Conservation (phyloP, 148 eudicot genomes). For the Cornus controversa region DNA sequence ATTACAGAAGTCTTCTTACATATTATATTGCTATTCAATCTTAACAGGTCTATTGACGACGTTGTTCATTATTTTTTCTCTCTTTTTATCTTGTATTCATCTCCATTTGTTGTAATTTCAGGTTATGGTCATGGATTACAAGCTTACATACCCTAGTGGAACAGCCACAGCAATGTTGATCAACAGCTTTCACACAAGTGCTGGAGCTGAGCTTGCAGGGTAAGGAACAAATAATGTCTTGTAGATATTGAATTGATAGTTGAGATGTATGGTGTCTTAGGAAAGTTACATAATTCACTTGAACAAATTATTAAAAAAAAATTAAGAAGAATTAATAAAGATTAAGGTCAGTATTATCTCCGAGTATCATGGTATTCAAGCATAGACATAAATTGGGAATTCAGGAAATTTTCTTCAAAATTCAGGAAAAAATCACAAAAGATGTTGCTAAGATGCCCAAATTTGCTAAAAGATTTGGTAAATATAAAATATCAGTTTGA, state of each 20-base stretch:
- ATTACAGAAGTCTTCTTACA: neutral
- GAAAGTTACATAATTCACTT: no score
- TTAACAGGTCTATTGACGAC: neutral
- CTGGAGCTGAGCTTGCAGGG: slow-evolving; percentile 80
- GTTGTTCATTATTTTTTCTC: neutral
- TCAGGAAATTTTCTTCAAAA: no score
- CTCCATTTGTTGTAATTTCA: slow-evolving; percentile 15
- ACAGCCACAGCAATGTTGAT: slow-evolving; percentile 98
- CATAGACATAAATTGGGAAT: neutral
- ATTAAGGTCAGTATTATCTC: no score
- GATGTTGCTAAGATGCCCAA: no score
- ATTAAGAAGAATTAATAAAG: no score
- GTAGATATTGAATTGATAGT: no score
- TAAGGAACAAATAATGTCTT: slow-evolving; percentile 18
- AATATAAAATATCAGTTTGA: neutral
- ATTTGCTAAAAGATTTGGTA: no score
- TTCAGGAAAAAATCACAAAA: no score
- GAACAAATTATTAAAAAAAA: no score
- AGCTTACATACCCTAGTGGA: slow-evolving; percentile 94
- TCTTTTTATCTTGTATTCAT: neutral
- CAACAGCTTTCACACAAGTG: slow-evolving; percentile 82
- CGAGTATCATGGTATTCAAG: neutral
- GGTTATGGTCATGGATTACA: slow-evolving; percentile 94
- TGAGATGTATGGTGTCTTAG: no score
- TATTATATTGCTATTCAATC: neutral